Percentiles rank a stretch among this genome's conserved stretches.
Conservation (phyloP, 805 yeast species). For the Lachancea kluyveri region DNA sequence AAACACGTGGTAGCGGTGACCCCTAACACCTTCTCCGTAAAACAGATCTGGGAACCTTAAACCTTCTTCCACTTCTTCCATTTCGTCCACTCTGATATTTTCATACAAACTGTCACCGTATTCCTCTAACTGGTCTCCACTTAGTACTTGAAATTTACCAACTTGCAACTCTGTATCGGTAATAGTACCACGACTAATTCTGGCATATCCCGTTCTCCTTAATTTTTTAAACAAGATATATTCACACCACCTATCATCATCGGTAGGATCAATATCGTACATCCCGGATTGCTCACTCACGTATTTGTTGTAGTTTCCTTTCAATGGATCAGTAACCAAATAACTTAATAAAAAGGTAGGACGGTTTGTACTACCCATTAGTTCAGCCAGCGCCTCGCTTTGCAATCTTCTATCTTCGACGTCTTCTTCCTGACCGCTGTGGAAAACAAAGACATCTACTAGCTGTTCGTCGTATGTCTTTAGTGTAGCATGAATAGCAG, state of each 20-base stretch:
- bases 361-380: constrained; percentile 76
- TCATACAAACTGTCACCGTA: constrained; percentile 41
- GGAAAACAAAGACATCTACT: constrained; percentile 94
- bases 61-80: constrained; percentile 49
- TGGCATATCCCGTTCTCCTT: constrained; percentile 86
- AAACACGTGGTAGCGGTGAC: constrained; percentile 90
- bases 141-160: constrained; percentile 71
- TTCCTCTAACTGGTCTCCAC: constrained; percentile 30
- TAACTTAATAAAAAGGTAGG: constrained; percentile 89
- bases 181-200: constrained; percentile 86
- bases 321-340: constrained; percentile 77
- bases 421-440: constrained; percentile 97
- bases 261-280: constrained; percentile 89
- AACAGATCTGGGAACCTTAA: constrained; percentile 74
- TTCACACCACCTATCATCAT: constrained; percentile 98
- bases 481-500: constrained; percentile 94
- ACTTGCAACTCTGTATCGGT: constrained; percentile 97
- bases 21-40: constrained; percentile 88
- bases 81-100: constrained; percentile 46
- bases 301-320: constrained; percentile 89
- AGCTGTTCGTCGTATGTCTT: constrained; percentile 74
- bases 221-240: constrained; percentile 84
- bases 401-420: constrained; percentile 88
- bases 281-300: constrained; percentile 80
- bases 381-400: constrained; percentile 62